Evolutionary conservation across 371 early-diverging fungal genomes (phyloP), one percentile per base, ranked within the genome.

Genomic region (Chytridium lagenaria): DNA sequence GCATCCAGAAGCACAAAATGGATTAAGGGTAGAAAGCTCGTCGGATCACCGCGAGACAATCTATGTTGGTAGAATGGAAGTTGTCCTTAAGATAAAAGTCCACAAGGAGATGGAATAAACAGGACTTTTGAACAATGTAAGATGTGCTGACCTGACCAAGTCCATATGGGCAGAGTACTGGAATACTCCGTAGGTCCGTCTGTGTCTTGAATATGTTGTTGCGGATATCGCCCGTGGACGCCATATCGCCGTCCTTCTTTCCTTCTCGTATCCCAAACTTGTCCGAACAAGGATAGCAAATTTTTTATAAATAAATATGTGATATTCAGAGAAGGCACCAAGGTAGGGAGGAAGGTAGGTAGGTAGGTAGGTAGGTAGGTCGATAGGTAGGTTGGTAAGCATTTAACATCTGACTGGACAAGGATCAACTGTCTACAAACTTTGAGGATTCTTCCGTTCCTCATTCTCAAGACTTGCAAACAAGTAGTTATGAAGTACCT

Each of bases 1-100:
- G 69, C 74, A 40, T 84, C 78, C 61, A 85, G 82, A n/a, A 84
- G 78, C 7, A 80, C 71, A 71, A 68, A 81, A 73, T 86, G 84
- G 33, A 86, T 64, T 16, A 86, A 31, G 28, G 85, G 86, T 23
- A 86, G 82, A 69, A 83, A 81, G n/a, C 77, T 69, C 19, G 67
- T 59, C 0, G 86, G 84, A 26, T 81, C 77, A 12, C 86, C 86
- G 38, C 70, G 71, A 23, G 50, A 36, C 7, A 71, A 50, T 30
- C 23, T 26, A 22, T 52, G 23, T 31, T 36, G 57, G 36, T 51
- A 12, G n/a, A n/a, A 34, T 49, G 67, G 22, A 52, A 10, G 2
- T 16, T 2, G 49, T 50, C 26, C 36, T 26, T 44, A 34, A 26
- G 33, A 51, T 55, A 37, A 28, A 30, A 31, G 59, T 39, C 3